A percentile compares a stretch with the other conserved stretches of the same genome.
Conservation (phyloP, 2,329 filamentous ascomycete genomes). For the Fusarium drepaniforme region DNA sequence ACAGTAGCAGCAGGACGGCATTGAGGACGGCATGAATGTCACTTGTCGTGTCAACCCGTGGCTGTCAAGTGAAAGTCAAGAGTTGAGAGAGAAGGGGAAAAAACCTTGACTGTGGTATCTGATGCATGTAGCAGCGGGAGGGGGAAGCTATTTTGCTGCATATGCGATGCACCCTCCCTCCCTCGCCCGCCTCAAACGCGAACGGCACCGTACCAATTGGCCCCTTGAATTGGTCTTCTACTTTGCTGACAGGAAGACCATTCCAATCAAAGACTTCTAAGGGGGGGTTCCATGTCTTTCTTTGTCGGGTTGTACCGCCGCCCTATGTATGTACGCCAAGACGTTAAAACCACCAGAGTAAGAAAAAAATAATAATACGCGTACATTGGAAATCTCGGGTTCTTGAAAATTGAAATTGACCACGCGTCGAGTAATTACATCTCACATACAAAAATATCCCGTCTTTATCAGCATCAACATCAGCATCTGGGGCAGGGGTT, state of each 20-base stretch:
- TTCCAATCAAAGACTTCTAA: background rate
- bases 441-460: background rate
- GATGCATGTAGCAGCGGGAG: background rate
- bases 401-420: background rate
- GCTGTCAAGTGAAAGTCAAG: background rate
- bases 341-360: background rate
- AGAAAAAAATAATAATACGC: background rate
- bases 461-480: conserved; percentile 1
- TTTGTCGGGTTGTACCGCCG: background rate
- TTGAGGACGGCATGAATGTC: background rate
- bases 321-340: background rate
- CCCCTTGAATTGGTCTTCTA: background rate
- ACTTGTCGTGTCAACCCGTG: background rate
- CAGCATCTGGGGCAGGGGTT: background rate
- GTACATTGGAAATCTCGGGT: background rate
- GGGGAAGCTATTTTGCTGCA: background rate
- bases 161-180: background rate
- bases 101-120: background rate
- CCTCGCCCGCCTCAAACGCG: background rate
- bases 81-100: background rate
- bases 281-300: background rate
- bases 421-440: background rate
- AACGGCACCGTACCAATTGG: background rate
- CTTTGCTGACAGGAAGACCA: background rate
- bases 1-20: background rate